Evolutionary conservation across 495 filamentous ascomycete species (phyloP).

Genomic region (Cercophora newfieldiana): DNA sequence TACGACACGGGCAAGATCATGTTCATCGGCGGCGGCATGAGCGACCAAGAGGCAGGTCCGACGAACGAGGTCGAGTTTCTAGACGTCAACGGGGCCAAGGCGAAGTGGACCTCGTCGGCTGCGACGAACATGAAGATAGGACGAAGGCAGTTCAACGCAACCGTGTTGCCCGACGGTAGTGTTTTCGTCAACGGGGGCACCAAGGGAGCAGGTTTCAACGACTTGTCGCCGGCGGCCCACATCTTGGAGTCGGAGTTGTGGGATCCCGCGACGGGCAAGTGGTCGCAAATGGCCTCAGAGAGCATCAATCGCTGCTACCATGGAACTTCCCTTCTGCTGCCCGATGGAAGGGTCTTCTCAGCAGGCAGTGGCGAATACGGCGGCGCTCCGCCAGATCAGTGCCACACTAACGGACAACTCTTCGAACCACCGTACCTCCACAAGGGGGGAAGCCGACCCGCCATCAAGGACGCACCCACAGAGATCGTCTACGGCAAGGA

Average conservation of each 20-base stretch:
- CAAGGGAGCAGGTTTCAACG: constrained; percentile 15
- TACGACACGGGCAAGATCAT: constrained; percentile 19
- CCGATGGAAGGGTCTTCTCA: constrained; percentile 11
- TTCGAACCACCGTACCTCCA: constrained; percentile 16
- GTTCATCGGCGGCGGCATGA: constrained; percentile 14
- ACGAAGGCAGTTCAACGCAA: constrained; percentile 19
- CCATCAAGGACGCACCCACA: neutral
- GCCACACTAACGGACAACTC: constrained; percentile 7
- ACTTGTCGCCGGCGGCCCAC: constrained; percentile 4
- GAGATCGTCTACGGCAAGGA: constrained; percentile 10
- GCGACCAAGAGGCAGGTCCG: neutral
- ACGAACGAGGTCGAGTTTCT: constrained; percentile 15
- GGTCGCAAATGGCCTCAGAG: constrained; percentile 14
- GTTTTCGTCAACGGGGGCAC: constrained; percentile 16
- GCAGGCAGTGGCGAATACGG: constrained; percentile 15
- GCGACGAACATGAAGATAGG: constrained; percentile 5
- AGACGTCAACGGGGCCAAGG: neutral
- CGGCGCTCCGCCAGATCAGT: neutral
- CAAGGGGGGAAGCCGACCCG: constrained; percentile 1
- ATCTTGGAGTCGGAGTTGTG: constrained; percentile 12
- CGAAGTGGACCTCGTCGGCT: constrained; percentile 8
- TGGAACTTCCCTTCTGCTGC: constrained; percentile 5
- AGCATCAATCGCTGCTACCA: constrained; percentile 16
- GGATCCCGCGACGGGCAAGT: constrained; percentile 5
- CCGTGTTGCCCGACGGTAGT: constrained; percentile 15